Conservation (phyloP, 1,284 basidiomycete genomes). For the Papiliotrema flavescens region DNA sequence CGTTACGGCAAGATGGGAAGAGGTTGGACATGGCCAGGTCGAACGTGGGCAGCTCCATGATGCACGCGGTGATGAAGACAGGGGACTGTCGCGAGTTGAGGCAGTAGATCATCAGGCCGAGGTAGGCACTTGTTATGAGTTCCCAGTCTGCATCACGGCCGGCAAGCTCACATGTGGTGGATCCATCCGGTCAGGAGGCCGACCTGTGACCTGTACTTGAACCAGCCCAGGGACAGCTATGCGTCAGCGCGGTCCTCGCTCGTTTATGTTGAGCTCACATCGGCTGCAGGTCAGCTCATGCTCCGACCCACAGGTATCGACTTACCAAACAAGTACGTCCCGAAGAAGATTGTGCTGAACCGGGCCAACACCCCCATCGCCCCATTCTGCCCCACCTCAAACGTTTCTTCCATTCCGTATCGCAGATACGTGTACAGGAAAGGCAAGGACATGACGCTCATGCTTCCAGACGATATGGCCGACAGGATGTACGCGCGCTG, state of each 20-base stretch:
- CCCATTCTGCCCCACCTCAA: slow-evolving; percentile 20
- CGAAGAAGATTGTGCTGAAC: slow-evolving; percentile 37
- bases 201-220: slow-evolving; percentile 48
- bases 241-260: not conserved
- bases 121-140: slow-evolving; percentile 51
- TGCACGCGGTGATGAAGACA: slow-evolving; percentile 54
- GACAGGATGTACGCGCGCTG: slow-evolving; percentile 59
- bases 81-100: slow-evolving; percentile 50
- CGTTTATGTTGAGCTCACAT: slow-evolving; percentile 14
- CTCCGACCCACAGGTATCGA: not conserved
- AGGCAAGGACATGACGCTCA: slow-evolving; percentile 55
- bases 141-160: not conserved
- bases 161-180: slow-evolving; percentile 52
- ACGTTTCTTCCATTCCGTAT: slow-evolving; percentile 26
- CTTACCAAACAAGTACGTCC: slow-evolving; percentile 43
- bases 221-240: slow-evolving; percentile 38
- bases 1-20: slow-evolving; percentile 53
- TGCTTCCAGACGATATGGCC: slow-evolving; percentile 49
- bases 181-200: slow-evolving; percentile 60
- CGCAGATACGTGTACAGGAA: slow-evolving; percentile 51
- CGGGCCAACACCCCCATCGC: slow-evolving; percentile 26
- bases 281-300: slow-evolving; percentile 20
- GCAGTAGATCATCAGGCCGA: slow-evolving; percentile 54
- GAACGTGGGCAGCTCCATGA: slow-evolving; percentile 62
- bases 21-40: slow-evolving; percentile 56